phyloP scores from a whole-genome alignment of 2,329 filamentous ascomycete species.

The Paecilomyces niveus region DNA sequence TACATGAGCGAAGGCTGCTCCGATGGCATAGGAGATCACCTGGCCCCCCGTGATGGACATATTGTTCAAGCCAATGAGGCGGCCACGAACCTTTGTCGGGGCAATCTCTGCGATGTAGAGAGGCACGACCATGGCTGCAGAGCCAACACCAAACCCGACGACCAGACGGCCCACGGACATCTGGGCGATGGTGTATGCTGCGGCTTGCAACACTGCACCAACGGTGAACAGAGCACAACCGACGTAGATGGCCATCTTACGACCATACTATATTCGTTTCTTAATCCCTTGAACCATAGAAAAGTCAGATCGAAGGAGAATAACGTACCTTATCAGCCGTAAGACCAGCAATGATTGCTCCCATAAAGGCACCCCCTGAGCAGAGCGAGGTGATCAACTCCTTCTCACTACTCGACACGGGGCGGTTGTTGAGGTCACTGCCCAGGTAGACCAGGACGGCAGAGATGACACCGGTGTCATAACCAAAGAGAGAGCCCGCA shows the following conservation, averaged over 20 bases:
- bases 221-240: slow-evolving; percentile 66
- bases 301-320: neutral
- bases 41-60: slow-evolving; percentile 39
- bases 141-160: slow-evolving; percentile 71
- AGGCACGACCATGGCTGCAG: slow-evolving; percentile 72
- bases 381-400: slow-evolving; percentile 48
- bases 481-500: neutral
- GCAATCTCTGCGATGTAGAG: slow-evolving; percentile 81
- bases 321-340: slow-evolving; percentile 24
- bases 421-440: slow-evolving; percentile 34
- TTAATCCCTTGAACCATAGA: neutral
- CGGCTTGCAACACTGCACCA: slow-evolving; percentile 62
- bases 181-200: slow-evolving; percentile 47
- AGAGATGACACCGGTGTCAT: neutral
- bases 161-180: slow-evolving; percentile 69
- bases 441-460: neutral
- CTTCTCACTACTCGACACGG: slow-evolving; percentile 37
- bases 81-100: slow-evolving; percentile 65
- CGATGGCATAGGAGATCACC: slow-evolving; percentile 36
- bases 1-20: slow-evolving; percentile 35
- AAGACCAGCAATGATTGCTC: slow-evolving; percentile 32
- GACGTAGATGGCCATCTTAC: slow-evolving; percentile 57
- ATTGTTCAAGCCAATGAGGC: slow-evolving; percentile 32
- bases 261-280: slow-evolving; percentile 35
- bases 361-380: slow-evolving; percentile 42